Conservation (phyloP, 202 grass and related monocot species). For the Tripidium arundinaceum region DNA sequence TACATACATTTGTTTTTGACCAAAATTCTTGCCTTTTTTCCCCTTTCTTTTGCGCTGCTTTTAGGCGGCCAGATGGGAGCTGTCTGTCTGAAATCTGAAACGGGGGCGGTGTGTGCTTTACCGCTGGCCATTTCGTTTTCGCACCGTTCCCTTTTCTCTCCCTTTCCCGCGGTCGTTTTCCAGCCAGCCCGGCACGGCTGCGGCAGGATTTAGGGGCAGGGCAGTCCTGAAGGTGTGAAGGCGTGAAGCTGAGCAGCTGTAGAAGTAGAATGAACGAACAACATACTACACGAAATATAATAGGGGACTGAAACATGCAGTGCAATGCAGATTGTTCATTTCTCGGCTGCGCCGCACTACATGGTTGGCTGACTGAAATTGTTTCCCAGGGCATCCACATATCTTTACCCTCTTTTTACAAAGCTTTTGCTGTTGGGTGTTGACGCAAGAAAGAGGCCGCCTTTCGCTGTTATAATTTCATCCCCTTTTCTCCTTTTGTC, state of each 20-base stretch:
- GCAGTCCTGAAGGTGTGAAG: not conserved
- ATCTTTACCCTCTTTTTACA: constrained; percentile 25
- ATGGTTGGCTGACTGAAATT: not conserved
- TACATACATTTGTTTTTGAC: not conserved
- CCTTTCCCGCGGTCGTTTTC: constrained; percentile 9
- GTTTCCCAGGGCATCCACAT: constrained; percentile 9
- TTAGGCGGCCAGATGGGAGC: not conserved
- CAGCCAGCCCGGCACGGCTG: not conserved
- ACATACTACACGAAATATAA: too few relatives aligned
- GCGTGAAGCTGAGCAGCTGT: too few relatives aligned
- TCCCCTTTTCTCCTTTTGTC: not conserved
- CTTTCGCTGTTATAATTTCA: not conserved
- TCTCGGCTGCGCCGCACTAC: not conserved
- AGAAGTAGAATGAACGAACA: too few relatives aligned
- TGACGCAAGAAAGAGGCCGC: constrained; percentile 7
- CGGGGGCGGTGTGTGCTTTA: not conserved
- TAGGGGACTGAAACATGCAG: not conserved
- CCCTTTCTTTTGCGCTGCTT: not conserved
- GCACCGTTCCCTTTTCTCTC: not conserved
- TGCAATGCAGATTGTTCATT: not conserved
- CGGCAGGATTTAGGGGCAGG: not conserved
- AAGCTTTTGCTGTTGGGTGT: constrained; percentile 18
- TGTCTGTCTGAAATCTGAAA: not conserved
- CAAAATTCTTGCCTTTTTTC: not conserved
- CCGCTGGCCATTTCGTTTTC: not conserved